These are phyloP conservation scores for Pinus taeda DNA, from an alignment of 75 land plant genomes.

Conservation along the genomic window DNA sequence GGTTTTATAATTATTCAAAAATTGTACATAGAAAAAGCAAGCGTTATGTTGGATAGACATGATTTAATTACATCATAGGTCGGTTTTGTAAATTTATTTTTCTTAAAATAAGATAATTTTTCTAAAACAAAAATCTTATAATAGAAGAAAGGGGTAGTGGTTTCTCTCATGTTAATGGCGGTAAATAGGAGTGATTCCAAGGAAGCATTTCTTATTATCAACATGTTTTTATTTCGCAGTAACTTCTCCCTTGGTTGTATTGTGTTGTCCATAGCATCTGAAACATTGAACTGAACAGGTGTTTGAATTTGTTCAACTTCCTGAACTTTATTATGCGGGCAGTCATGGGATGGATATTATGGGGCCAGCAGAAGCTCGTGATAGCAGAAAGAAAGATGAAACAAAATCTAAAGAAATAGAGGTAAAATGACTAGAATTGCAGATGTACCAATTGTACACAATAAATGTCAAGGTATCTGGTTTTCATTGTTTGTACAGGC, in stretches of 20 bases:
- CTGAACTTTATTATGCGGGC: constrained; percentile 95
- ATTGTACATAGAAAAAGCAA: neutral
- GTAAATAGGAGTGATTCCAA: neutral
- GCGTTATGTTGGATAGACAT: neutral
- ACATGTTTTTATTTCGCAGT: neutral
- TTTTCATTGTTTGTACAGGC: neutral
- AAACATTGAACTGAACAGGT: constrained; percentile 44
- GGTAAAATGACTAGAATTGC: neutral
- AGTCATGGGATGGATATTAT: constrained; percentile 99
- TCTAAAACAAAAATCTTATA: too few relatives aligned
- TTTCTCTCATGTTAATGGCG: neutral
- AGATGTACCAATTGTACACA: neutral
- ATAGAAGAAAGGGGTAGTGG: too few relatives aligned
- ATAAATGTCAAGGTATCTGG: neutral
- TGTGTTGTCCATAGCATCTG: neutral
- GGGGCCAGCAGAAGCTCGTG: constrained; percentile 52
- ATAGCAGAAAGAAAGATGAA: constrained; percentile 10
- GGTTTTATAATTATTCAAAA: neutral
- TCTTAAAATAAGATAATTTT: too few relatives aligned
- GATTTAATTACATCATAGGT: neutral
- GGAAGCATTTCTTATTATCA: neutral
- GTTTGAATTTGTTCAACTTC: constrained; percentile 80
- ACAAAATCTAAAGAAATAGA: constrained; percentile 1
- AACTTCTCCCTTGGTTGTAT: neutral
- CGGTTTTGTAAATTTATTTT: too few relatives aligned